Conservation (phyloP, 2,329 filamentous ascomycete genomes). For the Ophiostoma sp. region DNA sequence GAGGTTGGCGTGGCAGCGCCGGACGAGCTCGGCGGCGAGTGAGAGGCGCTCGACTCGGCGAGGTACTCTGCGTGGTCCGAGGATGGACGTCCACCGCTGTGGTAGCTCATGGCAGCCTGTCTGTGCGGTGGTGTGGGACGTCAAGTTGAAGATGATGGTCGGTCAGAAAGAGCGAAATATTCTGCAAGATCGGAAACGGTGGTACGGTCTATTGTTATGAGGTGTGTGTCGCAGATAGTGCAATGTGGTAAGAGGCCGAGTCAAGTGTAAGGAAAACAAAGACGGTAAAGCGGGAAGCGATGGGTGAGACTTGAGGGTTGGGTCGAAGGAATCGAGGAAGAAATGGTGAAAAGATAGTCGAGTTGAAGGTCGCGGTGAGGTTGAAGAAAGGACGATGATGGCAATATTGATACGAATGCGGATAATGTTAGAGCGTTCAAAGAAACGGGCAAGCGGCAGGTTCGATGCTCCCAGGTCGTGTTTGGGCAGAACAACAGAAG, state of each 20-base stretch:
- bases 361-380: neutral
- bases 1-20: constrained; percentile 30
- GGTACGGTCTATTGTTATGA: too few relatives aligned
- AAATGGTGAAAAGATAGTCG: neutral
- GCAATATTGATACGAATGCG: neutral
- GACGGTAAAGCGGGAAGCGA: too few relatives aligned
- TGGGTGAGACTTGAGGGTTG: too few relatives aligned
- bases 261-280: too few relatives aligned
- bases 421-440: neutral
- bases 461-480: neutral
- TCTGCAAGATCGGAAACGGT: too few relatives aligned
- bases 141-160: neutral
- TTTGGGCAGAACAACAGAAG: neutral
- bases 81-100: constrained; percentile 8
- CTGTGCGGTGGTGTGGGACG: neutral
- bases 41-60: neutral
- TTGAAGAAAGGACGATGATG: neutral
- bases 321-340: neutral
- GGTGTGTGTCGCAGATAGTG: too few relatives aligned
- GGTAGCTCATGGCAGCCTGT: constrained; percentile 16
- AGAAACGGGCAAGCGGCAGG: neutral
- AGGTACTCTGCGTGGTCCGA: constrained; percentile 5
- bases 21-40: constrained; percentile 25
- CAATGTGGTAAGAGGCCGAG: too few relatives aligned
- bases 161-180: neutral